Evolutionary conservation across 148 eudicot species (phyloP).

Genomic region (Dianthus caryophyllus): DNA sequence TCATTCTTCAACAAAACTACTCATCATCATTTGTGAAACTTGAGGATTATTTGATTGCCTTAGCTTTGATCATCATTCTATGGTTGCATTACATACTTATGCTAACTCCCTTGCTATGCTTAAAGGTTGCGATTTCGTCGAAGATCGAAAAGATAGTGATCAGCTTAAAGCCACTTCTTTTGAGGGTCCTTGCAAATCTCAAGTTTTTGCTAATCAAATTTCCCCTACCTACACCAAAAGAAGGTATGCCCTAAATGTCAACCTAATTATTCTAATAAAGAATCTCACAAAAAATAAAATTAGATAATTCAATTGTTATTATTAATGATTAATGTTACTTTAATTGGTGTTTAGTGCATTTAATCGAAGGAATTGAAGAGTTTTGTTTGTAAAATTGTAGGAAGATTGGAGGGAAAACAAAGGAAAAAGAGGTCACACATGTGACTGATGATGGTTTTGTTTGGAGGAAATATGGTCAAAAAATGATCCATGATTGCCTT

Average conservation of each 20-base stretch:
- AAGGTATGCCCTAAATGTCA: too few relatives aligned
- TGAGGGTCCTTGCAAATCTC: constrained; percentile 10
- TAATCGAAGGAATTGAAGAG: too few relatives aligned
- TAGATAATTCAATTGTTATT: too few relatives aligned
- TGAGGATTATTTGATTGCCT: not conserved
- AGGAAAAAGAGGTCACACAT: constrained; percentile 6
- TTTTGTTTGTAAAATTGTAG: too few relatives aligned
- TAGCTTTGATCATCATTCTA: constrained; percentile 17
- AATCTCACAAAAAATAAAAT: too few relatives aligned
- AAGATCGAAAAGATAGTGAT: not conserved
- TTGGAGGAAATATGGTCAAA: constrained; percentile 48
- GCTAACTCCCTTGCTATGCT: constrained; percentile 14
- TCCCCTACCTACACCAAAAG: constrained; percentile 16
- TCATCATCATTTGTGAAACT: constrained; percentile 8
- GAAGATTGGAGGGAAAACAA: too few relatives aligned
- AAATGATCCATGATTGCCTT: constrained; percentile 17
- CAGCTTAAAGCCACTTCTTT: too few relatives aligned
- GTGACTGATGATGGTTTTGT: constrained; percentile 31
- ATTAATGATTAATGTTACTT: not conserved
- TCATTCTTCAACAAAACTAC: not conserved
- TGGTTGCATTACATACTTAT: constrained; percentile 11
- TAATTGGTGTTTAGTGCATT: too few relatives aligned
- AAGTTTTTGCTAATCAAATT: not conserved
- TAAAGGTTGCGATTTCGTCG: not conserved
- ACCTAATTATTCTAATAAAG: too few relatives aligned